These are phyloP conservation scores for Salvia rosmarinus DNA, from an alignment of 257 asterid genomes.

Conservation along the genomic window DNA sequence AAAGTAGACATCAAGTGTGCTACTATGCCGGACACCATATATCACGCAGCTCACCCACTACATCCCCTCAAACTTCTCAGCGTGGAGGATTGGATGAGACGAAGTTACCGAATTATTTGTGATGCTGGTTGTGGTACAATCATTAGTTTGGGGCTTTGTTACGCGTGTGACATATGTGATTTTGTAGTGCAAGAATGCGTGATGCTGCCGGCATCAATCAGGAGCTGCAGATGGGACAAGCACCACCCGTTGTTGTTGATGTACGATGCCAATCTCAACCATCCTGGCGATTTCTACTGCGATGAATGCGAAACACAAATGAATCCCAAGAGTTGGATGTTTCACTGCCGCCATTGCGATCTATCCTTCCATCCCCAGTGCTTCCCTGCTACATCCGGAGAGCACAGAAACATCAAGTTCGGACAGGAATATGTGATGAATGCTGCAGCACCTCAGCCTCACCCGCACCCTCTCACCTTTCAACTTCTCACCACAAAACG, in stretches of 20 bases:
- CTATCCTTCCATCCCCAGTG: neutral
- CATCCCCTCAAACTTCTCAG: neutral
- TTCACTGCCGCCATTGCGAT: conserved; percentile 3
- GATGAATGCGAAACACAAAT: neutral
- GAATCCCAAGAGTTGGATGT: conserved; percentile 15
- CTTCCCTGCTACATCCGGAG: neutral
- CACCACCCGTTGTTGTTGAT: too few species aligned
- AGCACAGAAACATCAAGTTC: neutral
- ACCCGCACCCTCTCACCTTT: neutral
- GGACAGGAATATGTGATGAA: neutral
- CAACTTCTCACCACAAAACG: too few species aligned
- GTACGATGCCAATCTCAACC: too few species aligned
- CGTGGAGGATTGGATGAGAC: neutral
- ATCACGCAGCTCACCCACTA: neutral
- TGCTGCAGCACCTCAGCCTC: too few species aligned
- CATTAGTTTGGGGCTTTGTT: neutral
- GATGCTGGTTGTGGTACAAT: neutral
- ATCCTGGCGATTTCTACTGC: too few species aligned
- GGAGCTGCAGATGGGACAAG: too few species aligned
- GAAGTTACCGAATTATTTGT: neutral
- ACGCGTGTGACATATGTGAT: neutral
- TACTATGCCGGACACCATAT: neutral
- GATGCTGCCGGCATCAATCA: too few species aligned
- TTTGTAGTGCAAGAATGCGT: neutral
- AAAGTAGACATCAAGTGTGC: neutral